These are phyloP conservation scores for Meyerozyma smithsonii DNA, from an alignment of 1,139 yeast species.

Conservation along the genomic window DNA sequence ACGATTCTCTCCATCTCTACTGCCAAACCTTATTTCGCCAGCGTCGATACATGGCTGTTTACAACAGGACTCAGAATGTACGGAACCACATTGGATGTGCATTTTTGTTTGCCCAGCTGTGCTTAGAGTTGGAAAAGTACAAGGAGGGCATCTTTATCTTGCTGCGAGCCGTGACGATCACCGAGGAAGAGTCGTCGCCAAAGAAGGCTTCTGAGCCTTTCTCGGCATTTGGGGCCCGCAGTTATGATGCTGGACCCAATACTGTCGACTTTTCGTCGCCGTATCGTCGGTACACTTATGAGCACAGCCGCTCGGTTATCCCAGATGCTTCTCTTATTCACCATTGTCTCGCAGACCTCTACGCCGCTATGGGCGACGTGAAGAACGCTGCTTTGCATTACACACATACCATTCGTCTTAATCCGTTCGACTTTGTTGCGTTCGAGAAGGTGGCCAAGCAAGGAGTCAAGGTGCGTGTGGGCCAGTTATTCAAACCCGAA, in stretches of 20 bases:
- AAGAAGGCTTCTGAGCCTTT: background rate
- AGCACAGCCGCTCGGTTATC: constrained; percentile 26
- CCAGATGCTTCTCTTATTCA: constrained; percentile 69
- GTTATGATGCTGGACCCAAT: constrained; percentile 1
- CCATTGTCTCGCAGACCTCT: constrained; percentile 68
- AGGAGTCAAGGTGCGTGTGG: constrained; percentile 64
- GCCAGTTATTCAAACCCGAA: constrained; percentile 47
- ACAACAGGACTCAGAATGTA: constrained; percentile 32
- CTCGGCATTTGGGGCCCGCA: background rate
- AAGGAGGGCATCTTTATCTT: constrained; percentile 64
- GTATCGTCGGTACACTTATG: constrained; percentile 30
- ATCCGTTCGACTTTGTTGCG: constrained; percentile 87
- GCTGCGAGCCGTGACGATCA: constrained; percentile 26
- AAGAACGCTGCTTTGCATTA: constrained; percentile 65
- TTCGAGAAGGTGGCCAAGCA: constrained; percentile 69
- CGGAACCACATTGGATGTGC: constrained; percentile 60
- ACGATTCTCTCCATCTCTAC: constrained; percentile 58
- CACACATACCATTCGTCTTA: constrained; percentile 61
- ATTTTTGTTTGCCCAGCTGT: constrained; percentile 63
- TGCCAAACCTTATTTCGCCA: constrained; percentile 57
- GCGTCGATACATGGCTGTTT: constrained; percentile 57
- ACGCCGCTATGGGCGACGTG: constrained; percentile 52
- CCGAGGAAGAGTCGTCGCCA: constrained; percentile 27
- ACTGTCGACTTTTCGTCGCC: constrained; percentile 20
- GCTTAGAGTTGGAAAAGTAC: constrained; percentile 51